Evolutionary conservation across 257 asterid species (phyloP), one percentile per base, ranked within the genome.

Genomic region (Craterostigma plantagineum): DNA sequence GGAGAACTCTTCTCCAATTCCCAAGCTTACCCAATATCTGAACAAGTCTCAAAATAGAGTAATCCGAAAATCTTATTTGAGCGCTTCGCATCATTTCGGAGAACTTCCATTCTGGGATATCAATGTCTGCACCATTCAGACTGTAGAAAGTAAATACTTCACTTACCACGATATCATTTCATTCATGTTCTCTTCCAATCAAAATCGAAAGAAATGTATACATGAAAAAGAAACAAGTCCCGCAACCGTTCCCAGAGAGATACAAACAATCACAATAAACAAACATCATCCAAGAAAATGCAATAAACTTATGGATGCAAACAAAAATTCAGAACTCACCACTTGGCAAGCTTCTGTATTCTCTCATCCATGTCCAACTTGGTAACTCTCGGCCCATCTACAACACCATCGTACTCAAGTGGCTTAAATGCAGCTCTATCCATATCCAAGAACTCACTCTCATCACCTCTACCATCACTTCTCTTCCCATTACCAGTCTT

Each of bases 91-190:
- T 82, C 75, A 67, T 82, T 63, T 76, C 58, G 40, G 90, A 60
- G 73, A 87, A 87, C 79, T 69, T 72, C 98, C 98, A 87, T 67
- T 79, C 98, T 5, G 98, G 98, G 53, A 87, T 82, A 66, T 76
- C 76, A 57, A 87, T 68, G 77, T 82, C 93, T 78, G 95, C 95
- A 74, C 95, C 98, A 74, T 87, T 82, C 62, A 87, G 64, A 77
- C 98, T 87, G 98, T 68, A 65, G n/a, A 43, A 72, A 85, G 81
- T 64, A 73, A 76, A 76, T 67, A 70, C 63, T 75, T 65, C 54
- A 57, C 45, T 75, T 48, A 61, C 66, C 33, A 47, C 45, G 55
- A 56, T 53, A 62, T 33, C n/a, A n/a, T n/a, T n/a, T n/a, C n/a
- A n/a, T n/a, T n/a, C n/a, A n/a, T n/a, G n/a, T n/a, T n/a, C n/a